Base-by-base conservation (phyloP, 495 filamentous ascomycete genomes). In the Hyaloscypha bicolor region DNA sequence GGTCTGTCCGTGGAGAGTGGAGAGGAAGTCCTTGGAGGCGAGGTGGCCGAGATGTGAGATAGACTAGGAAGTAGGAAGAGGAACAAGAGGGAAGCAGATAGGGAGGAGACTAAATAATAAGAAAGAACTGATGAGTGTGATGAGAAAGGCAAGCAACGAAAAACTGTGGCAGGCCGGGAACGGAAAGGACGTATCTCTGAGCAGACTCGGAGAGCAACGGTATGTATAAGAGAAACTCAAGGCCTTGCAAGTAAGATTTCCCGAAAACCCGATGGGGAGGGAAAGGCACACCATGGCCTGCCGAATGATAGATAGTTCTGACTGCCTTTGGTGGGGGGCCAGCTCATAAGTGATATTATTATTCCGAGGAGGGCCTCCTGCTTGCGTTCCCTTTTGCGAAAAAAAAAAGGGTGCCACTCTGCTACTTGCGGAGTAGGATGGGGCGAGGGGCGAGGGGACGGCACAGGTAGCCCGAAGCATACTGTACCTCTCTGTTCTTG, bases 191-290 rank as follows among this genome's bases (percentile, higher is more conserved):
- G 9, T 42, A 61, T 55, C 56, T 58, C 31, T 55, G 31, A 45
- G 29, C 51, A 65, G 42, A 48, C 9, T 35, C 12, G 25, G 65
- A 56, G 56, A 52, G 60, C n/a, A 37, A 45, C 16, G 57, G 48
- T 61, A 64, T 71, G 65, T 71, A 67, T 68, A 67, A 67, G 60
- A 60, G 60, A 64, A 63, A 45, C 30, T n/a, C 19, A 37, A 55
- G 42, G 45, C 53, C 51, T 52, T 37, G 45, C 60, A 1, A 31
- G 22, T 42, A 30, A 60, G 61, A 56, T 65, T 57, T 68, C 65
- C 65, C 65, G 65, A 53, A 57, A 52, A 5, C 65, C 58, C 35
- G 35, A 37, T 37, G 25, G 25, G 25, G 57, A 60, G 30, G 25
- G 22, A 32, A 60, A 25, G 25, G 25, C 55, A 32, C 21, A 30